Conservation (phyloP, 2,329 filamentous ascomycete genomes). For the Clonostachys chloroleuca region DNA sequence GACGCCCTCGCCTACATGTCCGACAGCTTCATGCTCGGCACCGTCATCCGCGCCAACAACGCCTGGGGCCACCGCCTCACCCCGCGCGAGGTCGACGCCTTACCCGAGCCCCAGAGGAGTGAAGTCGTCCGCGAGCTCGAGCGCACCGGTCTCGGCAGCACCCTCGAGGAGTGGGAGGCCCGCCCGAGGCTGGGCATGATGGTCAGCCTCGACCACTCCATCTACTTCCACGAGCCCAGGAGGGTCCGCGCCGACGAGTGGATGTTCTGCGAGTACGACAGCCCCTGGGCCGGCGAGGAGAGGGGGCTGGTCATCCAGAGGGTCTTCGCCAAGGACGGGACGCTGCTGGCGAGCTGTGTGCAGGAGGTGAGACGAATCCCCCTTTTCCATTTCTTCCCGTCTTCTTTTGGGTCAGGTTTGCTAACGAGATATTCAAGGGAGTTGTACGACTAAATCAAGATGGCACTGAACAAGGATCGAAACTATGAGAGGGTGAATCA, state of each 20-base stretch:
- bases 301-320: conserved; percentile 72
- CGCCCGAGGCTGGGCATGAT: conserved; percentile 73
- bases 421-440: conserved; percentile 26
- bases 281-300: conserved; percentile 75
- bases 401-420: neutral
- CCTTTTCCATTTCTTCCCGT: neutral
- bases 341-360: conserved; percentile 71
- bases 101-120: conserved; percentile 32
- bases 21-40: conserved; percentile 91
- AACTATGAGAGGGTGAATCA: conserved; percentile 15
- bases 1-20: conserved; percentile 89
- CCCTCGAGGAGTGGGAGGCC: conserved; percentile 41
- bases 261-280: conserved; percentile 78
- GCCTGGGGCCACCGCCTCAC: conserved; percentile 66
- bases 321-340: conserved; percentile 68
- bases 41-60: conserved; percentile 74
- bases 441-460: conserved; percentile 44
- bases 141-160: conserved; percentile 30
- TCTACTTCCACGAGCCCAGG: conserved; percentile 62
- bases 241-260: conserved; percentile 62
- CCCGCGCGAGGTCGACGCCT: conserved; percentile 46
- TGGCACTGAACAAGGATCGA: conserved; percentile 20
- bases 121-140: conserved; percentile 28
- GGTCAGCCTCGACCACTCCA: conserved; percentile 74
- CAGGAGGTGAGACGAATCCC: conserved; percentile 57